Evolutionary conservation across 257 asterid genomes (phyloP).

Genomic region (Penstemon davidsonii): DNA sequence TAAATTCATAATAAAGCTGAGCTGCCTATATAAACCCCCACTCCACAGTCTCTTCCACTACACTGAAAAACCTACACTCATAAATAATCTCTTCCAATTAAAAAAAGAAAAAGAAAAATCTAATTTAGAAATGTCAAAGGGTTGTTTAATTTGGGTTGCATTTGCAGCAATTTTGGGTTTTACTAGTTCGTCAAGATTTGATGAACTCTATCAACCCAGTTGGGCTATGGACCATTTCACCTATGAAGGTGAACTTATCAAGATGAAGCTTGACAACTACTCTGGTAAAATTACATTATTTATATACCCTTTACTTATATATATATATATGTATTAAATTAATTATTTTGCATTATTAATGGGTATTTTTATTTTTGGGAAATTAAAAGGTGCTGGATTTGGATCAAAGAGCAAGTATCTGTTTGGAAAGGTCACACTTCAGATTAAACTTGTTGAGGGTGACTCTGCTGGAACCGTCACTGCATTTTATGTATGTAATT

Average conservation of each 20-base stretch:
- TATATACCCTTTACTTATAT: background rate
- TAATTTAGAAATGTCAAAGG: constrained; percentile 24
- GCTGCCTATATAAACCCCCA: background rate
- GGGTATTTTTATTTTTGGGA: background rate
- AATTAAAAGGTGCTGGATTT: constrained; percentile 76
- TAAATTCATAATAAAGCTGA: too few species aligned
- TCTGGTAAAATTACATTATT: constrained; percentile 50
- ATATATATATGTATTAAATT: background rate
- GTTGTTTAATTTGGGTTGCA: constrained; percentile 23
- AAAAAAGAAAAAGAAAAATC: background rate
- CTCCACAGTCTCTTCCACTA: background rate
- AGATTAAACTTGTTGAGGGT: constrained; percentile 88
- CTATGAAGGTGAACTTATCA: constrained; percentile 59
- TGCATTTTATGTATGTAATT: constrained; percentile 67
- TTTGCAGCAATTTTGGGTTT: constrained; percentile 30
- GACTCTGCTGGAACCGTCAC: constrained; percentile 99
- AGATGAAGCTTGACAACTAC: constrained; percentile 66
- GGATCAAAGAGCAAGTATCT: constrained; percentile 75
- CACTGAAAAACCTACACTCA: too few species aligned
- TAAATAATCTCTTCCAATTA: too few species aligned
- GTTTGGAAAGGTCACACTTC: constrained; percentile 82
- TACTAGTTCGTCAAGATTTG: constrained; percentile 51
- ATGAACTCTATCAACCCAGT: constrained; percentile 61
- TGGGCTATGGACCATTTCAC: constrained; percentile 76
- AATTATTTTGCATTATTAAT: background rate